Evolutionary conservation across 2,329 filamentous ascomycete genomes (phyloP), one percentile per base, ranked within the genome.

Genomic region (Teratosphaeriaceae sp.): DNA sequence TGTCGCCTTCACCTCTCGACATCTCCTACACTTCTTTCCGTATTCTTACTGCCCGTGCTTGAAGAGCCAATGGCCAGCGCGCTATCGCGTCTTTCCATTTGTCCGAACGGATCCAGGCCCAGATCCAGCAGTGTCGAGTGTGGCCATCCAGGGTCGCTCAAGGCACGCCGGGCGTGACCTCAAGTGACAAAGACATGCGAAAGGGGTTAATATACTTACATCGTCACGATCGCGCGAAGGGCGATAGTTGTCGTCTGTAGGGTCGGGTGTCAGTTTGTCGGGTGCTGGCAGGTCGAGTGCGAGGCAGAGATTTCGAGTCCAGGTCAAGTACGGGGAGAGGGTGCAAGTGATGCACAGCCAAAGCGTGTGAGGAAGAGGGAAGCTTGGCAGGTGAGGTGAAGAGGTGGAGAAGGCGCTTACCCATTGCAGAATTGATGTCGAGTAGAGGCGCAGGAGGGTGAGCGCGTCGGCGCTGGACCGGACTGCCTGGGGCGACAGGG

Each of bases 241-340:
- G 43, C 48, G 48, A 43, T 51, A 51, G 38, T 46, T 51, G 43
- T 51, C 48, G 43, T 51, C 48, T 48, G 41, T 30, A 24, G 16
- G 31, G 37, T 16, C n/a, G 23, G 12, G 30, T 30, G 47, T 44
- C 44, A 50, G 45, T 41, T 15, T 29, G n/a, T n/a, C n/a, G n/a
- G n/a, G n/a, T n/a, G n/a, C n/a, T n/a, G n/a, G n/a, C n/a, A n/a
- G n/a, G n/a, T n/a, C n/a, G 21, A 22, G 26, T 7, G 3, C 33
- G 33, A 31, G 19, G n/a, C 11, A 20, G 13, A 30, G 16, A 39
- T 8, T 13, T 19, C 22, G n/a, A 39, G 37, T 19, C 5, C 4
- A 7, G 20, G n/a, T 18, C 15, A 15, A 6, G 24, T 7, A 29
- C 3, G 30, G 26, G 6, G 24, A 9, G 2, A 34, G 20, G 26